Evolutionary conservation across 148 eudicot species (phyloP).

Genomic region (Rhododendron williamsianum): DNA sequence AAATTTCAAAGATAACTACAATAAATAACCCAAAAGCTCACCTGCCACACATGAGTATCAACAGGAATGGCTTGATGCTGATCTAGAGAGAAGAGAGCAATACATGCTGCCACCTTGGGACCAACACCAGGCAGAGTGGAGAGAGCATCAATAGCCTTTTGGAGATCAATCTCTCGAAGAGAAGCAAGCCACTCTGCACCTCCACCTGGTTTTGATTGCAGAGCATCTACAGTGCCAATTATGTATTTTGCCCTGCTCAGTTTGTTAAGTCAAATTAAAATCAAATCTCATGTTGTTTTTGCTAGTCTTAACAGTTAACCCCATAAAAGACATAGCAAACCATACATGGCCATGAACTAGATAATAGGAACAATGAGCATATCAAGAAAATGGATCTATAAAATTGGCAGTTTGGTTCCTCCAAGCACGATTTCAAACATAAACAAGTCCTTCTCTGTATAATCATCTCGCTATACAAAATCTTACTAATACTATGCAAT

Average conservation of each 20-base stretch:
- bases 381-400: not conserved
- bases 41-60: conserved; percentile 97
- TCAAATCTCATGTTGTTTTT: not conserved
- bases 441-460: not conserved
- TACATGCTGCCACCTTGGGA: conserved; percentile 96
- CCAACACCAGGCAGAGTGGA: conserved; percentile 87
- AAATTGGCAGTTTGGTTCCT: not conserved
- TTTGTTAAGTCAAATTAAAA: not conserved
- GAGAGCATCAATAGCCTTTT: conserved; percentile 58
- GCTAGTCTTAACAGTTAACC: not conserved
- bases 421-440: not conserved
- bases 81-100: conserved; percentile 92
- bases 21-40: conserved; percentile 14
- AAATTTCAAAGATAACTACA: not conserved
- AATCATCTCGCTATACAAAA: not conserved
- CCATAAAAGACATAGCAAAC: not conserved
- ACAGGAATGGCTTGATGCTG: conserved; percentile 98
- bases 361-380: not conserved
- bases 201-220: conserved; percentile 73
- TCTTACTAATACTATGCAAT: not conserved
- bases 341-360: not conserved
- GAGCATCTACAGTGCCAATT: conserved; percentile 58
- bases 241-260: conserved; percentile 81
- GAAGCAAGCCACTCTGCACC: conserved; percentile 83
- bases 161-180: conserved; percentile 61